A percentile compares a stretch with the other conserved stretches of the same genome.
Evolutionary conservation across 1,139 yeast genomes (phyloP).

Genomic region (Suhomyces panamericanus): DNA sequence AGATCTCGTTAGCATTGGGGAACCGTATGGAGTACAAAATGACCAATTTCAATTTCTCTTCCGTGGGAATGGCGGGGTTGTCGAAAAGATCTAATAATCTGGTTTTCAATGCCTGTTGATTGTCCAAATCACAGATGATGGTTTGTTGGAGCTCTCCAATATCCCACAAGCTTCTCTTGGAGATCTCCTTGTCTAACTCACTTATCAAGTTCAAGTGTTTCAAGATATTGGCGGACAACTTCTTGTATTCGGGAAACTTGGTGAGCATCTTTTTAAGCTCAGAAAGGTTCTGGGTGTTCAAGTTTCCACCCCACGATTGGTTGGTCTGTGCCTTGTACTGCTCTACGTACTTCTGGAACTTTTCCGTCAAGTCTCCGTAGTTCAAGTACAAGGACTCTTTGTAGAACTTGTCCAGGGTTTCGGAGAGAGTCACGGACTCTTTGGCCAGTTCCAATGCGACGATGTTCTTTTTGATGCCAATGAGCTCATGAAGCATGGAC

Average conservation of each 20-base stretch:
- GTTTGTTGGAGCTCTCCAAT: slow-evolving; percentile 89
- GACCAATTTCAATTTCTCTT: slow-evolving; percentile 50
- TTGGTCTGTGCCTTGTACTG: slow-evolving; percentile 81
- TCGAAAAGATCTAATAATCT: slow-evolving; percentile 31
- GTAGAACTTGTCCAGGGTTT: slow-evolving; percentile 69
- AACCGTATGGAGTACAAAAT: slow-evolving; percentile 73
- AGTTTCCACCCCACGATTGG: slow-evolving; percentile 55
- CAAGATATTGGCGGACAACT: slow-evolving; percentile 83
- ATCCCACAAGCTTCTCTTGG: slow-evolving; percentile 67
- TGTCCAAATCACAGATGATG: slow-evolving; percentile 61
- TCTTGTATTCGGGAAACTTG: slow-evolving; percentile 89
- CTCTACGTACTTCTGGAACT: slow-evolving; percentile 81
- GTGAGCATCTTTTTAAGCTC: slow-evolving; percentile 91
- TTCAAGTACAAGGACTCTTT: slow-evolving; percentile 80
- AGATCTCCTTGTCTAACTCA: slow-evolving; percentile 74
- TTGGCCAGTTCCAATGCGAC: slow-evolving; percentile 59
- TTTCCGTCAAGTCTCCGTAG: slow-evolving; percentile 92
- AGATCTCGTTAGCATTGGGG: slow-evolving; percentile 27
- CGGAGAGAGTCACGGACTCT: slow-evolving; percentile 56
- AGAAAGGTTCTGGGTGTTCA: slow-evolving; percentile 66
- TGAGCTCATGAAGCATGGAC: slow-evolving; percentile 92
- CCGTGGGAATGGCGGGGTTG: slow-evolving; percentile 26
- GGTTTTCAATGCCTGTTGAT: slow-evolving; percentile 29
- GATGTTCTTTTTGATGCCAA: slow-evolving; percentile 79
- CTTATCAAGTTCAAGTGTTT: slow-evolving; percentile 90